Percentiles rank a stretch among this genome's conserved stretches.
phyloP scores from a whole-genome alignment of 768 basidiomycete species.

The Tulasnella calospora region DNA sequence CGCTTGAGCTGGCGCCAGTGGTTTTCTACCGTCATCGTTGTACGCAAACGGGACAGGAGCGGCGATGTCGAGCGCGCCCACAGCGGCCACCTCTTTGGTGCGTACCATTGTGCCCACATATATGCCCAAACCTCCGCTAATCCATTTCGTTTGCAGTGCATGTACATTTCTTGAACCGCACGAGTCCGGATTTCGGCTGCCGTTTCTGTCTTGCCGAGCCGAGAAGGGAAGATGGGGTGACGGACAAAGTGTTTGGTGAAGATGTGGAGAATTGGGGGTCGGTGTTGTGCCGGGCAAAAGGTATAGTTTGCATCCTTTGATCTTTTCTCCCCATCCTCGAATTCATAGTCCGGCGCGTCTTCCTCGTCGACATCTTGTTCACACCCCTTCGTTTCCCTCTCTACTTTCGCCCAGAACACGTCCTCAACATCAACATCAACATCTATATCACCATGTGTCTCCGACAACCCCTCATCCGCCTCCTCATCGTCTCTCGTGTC shows the following conservation, averaged over 20 bases:
- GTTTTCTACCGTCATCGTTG: not conserved
- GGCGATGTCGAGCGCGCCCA: conserved; percentile 35
- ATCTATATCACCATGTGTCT: too few species aligned
- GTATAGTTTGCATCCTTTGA: too few species aligned
- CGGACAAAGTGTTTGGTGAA: not conserved
- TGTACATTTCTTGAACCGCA: conserved; percentile 28
- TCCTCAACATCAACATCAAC: too few species aligned
- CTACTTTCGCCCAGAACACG: not conserved
- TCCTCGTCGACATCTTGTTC: too few species aligned
- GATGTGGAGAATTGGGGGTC: not conserved
- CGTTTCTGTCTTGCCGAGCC: not conserved
- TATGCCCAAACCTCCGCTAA: conserved; percentile 40
- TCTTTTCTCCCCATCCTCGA: too few species aligned
- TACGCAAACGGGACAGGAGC: not conserved
- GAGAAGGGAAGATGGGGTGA: not conserved
- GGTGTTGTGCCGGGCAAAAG: conserved; percentile 34
- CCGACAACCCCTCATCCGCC: too few species aligned
- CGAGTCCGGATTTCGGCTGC: not conserved
- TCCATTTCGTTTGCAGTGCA: conserved; percentile 34
- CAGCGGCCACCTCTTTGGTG: conserved; percentile 36
- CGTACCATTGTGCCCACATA: conserved; percentile 40
- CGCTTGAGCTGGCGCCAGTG: not conserved
- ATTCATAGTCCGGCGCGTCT: too few species aligned
- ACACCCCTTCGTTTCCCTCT: not conserved
- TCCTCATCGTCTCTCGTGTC: too few species aligned